phyloP scores from a whole-genome alignment of 2,329 filamentous ascomycete genomes.

The Zymoseptoria ardabiliae region DNA sequence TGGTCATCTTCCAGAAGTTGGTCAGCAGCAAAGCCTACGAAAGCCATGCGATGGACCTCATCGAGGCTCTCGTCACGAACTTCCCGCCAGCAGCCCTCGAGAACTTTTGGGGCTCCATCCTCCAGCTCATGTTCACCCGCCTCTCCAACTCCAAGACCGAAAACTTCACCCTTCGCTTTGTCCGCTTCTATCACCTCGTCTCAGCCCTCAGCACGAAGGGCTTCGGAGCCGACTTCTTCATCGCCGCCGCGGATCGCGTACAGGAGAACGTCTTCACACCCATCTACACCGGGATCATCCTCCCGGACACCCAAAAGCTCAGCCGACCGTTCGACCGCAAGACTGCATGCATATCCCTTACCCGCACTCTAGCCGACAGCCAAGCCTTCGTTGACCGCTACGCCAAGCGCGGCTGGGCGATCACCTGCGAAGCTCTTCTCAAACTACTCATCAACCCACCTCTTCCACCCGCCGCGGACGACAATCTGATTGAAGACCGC shows the following conservation, averaged over 20 bases:
- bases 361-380: conserved; percentile 84
- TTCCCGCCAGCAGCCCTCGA: conserved; percentile 70
- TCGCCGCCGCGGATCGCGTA: conserved; percentile 72
- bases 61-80: conserved; percentile 69
- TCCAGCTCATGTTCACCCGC: conserved; percentile 72
- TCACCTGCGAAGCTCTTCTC: conserved; percentile 82
- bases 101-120: conserved; percentile 69
- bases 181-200: conserved; percentile 89
- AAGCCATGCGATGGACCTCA: conserved; percentile 76
- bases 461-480: conserved; percentile 56
- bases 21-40: conserved; percentile 77
- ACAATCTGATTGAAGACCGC: conserved; percentile 73
- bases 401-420: conserved; percentile 75
- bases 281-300: conserved; percentile 79
- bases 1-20: conserved; percentile 95
- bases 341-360: conserved; percentile 83
- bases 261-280: conserved; percentile 72
- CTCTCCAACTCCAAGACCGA: conserved; percentile 70
- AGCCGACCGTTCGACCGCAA: conserved; percentile 85
- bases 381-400: conserved; percentile 68
- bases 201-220: conserved; percentile 71
- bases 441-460: conserved; percentile 86
- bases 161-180: conserved; percentile 76
- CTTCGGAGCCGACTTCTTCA: conserved; percentile 89
- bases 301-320: conserved; percentile 83